Conservation (phyloP, 345 rosid species). For the Lumnitzera racemosa region DNA sequence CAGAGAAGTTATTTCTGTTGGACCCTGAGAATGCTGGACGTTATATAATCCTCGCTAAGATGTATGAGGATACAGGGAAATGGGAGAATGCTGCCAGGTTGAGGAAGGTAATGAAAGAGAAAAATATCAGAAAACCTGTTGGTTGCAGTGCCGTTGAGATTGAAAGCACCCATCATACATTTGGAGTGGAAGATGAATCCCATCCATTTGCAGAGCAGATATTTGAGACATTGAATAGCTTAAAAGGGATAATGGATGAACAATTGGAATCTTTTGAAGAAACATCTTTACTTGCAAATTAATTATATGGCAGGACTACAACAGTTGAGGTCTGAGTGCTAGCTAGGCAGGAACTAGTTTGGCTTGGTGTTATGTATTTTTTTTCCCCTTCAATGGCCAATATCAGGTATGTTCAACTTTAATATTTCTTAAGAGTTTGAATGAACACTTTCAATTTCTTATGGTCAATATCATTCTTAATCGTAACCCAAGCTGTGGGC, state of each 20-base stretch:
- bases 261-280: background rate
- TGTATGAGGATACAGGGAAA: slow-evolving; percentile 4
- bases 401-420: no score
- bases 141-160: slow-evolving; percentile 9
- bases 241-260: slow-evolving; percentile 5
- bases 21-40: slow-evolving; percentile 10
- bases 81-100: slow-evolving; percentile 7
- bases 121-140: slow-evolving; percentile 5
- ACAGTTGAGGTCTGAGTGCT: no score
- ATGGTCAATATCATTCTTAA: no score
- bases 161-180: slow-evolving; percentile 1
- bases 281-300: no score
- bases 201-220: slow-evolving; percentile 7
- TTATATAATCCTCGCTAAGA: slow-evolving; percentile 7
- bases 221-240: slow-evolving; percentile 4
- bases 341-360: no score
- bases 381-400: no score
- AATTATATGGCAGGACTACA: no score
- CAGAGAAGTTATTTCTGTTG: slow-evolving; percentile 7
- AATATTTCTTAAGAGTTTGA: no score
- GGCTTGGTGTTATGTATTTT: no score
- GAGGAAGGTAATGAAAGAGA: slow-evolving; percentile 7
- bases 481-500: no score
- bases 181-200: slow-evolving; percentile 8
- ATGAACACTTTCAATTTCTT: no score